A percentile compares a stretch with the other conserved stretches of the same genome.
Conservation (phyloP, 1,284 basidiomycete genomes). For the Trichosporon sp. region DNA sequence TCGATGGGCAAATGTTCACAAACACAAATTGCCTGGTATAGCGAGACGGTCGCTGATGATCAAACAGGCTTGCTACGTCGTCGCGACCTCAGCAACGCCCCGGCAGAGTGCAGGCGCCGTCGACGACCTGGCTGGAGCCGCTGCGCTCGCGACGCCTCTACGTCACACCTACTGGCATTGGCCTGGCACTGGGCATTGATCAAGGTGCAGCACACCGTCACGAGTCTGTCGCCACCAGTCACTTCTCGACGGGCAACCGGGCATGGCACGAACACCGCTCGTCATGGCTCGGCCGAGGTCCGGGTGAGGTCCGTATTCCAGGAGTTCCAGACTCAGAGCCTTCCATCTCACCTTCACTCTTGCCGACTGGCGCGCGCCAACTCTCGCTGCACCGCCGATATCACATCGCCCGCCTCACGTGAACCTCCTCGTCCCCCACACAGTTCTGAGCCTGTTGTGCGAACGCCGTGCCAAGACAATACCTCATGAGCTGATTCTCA, state of each 20-base stretch:
- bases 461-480: neutral
- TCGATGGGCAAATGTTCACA: neutral
- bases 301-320: neutral
- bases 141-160: neutral
- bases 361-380: too few species aligned
- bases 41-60: neutral
- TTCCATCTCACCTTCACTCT: neutral
- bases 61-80: too few species aligned
- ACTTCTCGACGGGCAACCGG: neutral
- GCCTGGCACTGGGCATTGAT: constrained; percentile 3
- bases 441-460: too few species aligned
- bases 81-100: too few species aligned
- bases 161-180: neutral
- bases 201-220: neutral
- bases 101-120: too few species aligned
- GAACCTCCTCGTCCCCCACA: too few species aligned
- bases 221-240: neutral
- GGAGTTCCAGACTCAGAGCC: neutral
- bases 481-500: neutral
- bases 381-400: too few species aligned
- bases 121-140: too few species aligned
- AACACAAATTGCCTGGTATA: neutral
- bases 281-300: too few species aligned
- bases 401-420: neutral
- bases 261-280: too few species aligned